Conservation (phyloP, 352 stramenopile species). For the Stramenopiles sp. region DNA sequence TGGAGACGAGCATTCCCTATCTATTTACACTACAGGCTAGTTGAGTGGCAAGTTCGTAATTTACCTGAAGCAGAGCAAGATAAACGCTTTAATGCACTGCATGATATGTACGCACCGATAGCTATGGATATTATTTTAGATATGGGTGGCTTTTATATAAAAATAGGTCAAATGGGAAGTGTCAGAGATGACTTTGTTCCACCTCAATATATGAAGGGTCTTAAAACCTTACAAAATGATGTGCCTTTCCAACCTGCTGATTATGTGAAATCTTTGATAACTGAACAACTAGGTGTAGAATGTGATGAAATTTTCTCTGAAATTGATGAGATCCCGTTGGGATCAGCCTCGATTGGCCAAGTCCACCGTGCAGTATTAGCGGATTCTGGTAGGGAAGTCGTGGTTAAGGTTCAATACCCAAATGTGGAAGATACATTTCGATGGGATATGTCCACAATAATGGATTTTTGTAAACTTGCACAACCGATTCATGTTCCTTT, state of each 20-base stretch:
- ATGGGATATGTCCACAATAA: slow-evolving; percentile 85
- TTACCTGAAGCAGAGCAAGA: slow-evolving; percentile 37
- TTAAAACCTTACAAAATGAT: slow-evolving; percentile 48
- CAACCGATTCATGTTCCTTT: slow-evolving; percentile 75
- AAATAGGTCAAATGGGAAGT: slow-evolving; percentile 50
- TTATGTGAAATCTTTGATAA: slow-evolving; percentile 48
- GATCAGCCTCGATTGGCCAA: slow-evolving; percentile 53
- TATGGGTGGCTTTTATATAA: slow-evolving; percentile 63
- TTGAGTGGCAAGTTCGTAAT: slow-evolving; percentile 47
- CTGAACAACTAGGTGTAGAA: slow-evolving; percentile 40
- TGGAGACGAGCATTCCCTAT: slow-evolving; percentile 61
- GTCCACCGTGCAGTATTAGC: slow-evolving; percentile 46
- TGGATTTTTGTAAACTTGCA: slow-evolving; percentile 78
- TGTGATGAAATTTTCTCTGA: slow-evolving; percentile 34
- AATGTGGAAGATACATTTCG: slow-evolving; percentile 76
- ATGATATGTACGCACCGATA: slow-evolving; percentile 45
- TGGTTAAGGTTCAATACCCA: slow-evolving; percentile 75
- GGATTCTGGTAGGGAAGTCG: slow-evolving; percentile 41
- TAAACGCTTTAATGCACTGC: slow-evolving; percentile 42
- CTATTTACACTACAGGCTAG: slow-evolving; percentile 50
- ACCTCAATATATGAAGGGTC: slow-evolving; percentile 47
- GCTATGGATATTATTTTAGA: slow-evolving; percentile 54
- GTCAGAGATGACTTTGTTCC: slow-evolving; percentile 51
- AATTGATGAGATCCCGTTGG: slow-evolving; percentile 46
- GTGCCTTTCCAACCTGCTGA: slow-evolving; percentile 43